Base-by-base conservation (phyloP, 1,139 yeast species). In the Fermentozyma sake region DNA sequence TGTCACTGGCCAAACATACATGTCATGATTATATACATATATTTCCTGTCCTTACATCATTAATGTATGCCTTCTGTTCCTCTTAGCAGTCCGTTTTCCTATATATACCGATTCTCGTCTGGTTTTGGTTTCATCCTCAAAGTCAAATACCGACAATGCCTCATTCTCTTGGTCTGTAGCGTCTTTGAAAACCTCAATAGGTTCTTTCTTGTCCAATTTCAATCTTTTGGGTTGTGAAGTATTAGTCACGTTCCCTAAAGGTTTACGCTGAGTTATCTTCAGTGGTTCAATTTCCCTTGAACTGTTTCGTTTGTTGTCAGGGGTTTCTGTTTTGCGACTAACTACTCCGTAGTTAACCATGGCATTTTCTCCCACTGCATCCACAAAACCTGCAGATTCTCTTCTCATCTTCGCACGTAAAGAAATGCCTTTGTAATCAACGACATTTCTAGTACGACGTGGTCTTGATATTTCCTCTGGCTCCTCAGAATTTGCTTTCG, bases 381-480 rank as follows among this genome's bases (percentile, higher is more conserved):
- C 82, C 7, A 72, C 72, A 25, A 79, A 57, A 38, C 67, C 65
- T 19, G 63, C 80, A 0, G 80, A 67, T 21, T 79, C 77, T 39
- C 95, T 63, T 45, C 95, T 68, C 78, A 81, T 69, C 44, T 83
- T 84, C 10, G 70, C 72, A 20, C 80, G 63, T 30, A 81, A 50
- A 1, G 89, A 76, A 0, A 91, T 85, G 18, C 79, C 67, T 10
- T 77, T 76, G 46, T 84, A 85, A 46, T 77, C 77, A 5, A 84
- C 75, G 7, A 71, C 65, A 39, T 68, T 70, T 4, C 76, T 64
- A 22, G 72, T 52, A 5, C 76, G 29, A 6, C 38, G 36, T 3
- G 41, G 32, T 17, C 43, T 22, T 5, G 24, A 13, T 4, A 12
- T 38, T 36, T 10, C 16, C 10, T 16, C 14, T 7, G 24, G 24